Conservation (phyloP, 2,329 filamentous ascomycete species). For the Aspergillus hortae region DNA sequence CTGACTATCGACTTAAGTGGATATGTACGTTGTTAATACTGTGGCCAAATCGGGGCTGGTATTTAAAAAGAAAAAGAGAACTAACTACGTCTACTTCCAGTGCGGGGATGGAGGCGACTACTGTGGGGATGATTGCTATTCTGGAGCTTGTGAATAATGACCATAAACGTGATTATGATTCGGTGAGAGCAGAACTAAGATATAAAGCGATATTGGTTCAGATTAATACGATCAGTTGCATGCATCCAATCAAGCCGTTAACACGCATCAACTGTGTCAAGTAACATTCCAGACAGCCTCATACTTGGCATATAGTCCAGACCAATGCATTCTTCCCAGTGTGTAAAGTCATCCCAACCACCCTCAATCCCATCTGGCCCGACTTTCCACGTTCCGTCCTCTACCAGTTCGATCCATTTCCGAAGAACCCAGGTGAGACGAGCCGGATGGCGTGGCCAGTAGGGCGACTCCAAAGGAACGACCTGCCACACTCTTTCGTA, state of each 20-base stretch:
- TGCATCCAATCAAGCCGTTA: neutral
- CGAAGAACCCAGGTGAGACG: neutral
- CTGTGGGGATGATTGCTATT: too few species aligned
- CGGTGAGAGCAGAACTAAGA: too few species aligned
- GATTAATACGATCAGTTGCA: too few species aligned
- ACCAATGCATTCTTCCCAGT: neutral
- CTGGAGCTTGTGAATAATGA: too few species aligned
- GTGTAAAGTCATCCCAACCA: neutral
- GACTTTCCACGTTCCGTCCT: neutral
- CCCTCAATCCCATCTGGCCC: constrained; percentile 1
- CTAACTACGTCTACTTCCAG: too few species aligned
- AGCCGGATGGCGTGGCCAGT: neutral
- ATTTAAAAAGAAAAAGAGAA: too few species aligned
- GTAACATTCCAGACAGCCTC: neutral
- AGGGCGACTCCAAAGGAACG: neutral
- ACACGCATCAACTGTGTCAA: neutral
- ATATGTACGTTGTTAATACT: too few species aligned
- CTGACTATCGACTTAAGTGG: too few species aligned
- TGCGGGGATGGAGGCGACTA: too few species aligned
- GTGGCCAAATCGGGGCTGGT: too few species aligned
- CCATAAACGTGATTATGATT: too few species aligned
- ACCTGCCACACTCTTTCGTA: neutral
- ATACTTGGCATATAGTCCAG: neutral
- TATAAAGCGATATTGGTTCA: too few species aligned
- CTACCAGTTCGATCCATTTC: constrained; percentile 1